These are phyloP conservation scores for Myriosclerotinia curreyana DNA, from an alignment of 2,329 filamentous ascomycete species.

Conservation along the genomic window DNA sequence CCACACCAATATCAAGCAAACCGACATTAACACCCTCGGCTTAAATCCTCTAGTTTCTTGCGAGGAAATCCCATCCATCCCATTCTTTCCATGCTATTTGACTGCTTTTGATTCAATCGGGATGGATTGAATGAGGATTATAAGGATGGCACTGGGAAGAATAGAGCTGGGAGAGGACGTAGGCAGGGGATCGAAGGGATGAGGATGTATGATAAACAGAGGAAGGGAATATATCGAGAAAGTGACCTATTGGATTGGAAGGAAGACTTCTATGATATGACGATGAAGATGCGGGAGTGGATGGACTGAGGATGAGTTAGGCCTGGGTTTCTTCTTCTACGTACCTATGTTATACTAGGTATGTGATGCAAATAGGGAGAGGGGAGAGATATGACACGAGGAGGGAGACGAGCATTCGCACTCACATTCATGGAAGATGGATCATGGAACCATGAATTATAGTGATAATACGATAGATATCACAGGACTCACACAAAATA, in stretches of 20 bases:
- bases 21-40: neutral
- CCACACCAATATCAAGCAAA: neutral
- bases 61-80: too few species aligned
- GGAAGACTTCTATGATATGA: neutral
- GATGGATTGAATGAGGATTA: too few species aligned
- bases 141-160: too few species aligned
- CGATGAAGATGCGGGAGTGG: neutral
- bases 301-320: too few species aligned
- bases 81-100: too few species aligned
- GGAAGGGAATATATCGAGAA: too few species aligned
- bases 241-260: too few species aligned
- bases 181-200: too few species aligned
- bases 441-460: neutral
- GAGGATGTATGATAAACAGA: too few species aligned
- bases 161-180: too few species aligned
- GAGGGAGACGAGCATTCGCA: neutral
- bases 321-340: too few species aligned
- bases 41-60: neutral
- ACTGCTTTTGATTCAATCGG: too few species aligned
- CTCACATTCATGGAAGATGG: neutral
- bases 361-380: neutral
- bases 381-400: neutral
- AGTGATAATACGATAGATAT: neutral
- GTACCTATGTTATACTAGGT: neutral
- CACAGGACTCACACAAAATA: neutral